phyloP scores from a whole-genome alignment of 2,329 filamentous ascomycete species.

The Aureobasidium sp. region DNA sequence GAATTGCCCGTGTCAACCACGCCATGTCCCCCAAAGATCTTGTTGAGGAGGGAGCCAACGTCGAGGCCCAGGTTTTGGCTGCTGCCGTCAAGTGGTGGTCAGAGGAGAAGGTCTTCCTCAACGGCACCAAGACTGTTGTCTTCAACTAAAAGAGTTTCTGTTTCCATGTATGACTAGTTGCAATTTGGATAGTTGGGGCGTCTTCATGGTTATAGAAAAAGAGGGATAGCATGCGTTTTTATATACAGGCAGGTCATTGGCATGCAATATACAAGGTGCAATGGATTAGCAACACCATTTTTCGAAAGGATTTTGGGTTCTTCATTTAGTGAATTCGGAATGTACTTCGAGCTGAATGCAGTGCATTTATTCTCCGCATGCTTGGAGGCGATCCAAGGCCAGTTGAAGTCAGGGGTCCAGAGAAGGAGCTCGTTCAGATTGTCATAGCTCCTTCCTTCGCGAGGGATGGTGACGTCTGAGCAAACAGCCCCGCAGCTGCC shows the following conservation, averaged over 20 bases:
- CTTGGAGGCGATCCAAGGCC: not conserved
- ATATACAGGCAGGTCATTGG: not conserved
- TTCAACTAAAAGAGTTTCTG: constrained; percentile 45
- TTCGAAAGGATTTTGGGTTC: not conserved
- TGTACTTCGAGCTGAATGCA: not conserved
- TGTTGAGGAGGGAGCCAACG: constrained; percentile 72
- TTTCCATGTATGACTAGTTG: not conserved
- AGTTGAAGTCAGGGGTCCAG: no score
- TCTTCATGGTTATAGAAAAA: not conserved
- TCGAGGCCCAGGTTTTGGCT: constrained; percentile 75
- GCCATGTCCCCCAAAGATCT: constrained; percentile 67
- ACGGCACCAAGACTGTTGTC: constrained; percentile 73
- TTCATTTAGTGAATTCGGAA: not conserved
- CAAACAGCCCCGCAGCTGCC: constrained; percentile 6
- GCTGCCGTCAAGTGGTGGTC: constrained; percentile 79
- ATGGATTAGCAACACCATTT: not conserved
- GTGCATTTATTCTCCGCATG: not conserved
- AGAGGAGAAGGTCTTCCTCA: constrained; percentile 69
- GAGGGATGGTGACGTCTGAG: not conserved
- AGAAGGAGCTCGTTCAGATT: not conserved
- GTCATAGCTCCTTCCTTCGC: constrained; percentile 7
- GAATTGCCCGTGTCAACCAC: constrained; percentile 70
- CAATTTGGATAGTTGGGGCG: not conserved
- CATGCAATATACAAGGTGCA: not conserved
- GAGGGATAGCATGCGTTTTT: not conserved